Evolutionary conservation across 2,329 filamentous ascomycete species (phyloP).

Genomic region (Aspergillus bombycis): DNA sequence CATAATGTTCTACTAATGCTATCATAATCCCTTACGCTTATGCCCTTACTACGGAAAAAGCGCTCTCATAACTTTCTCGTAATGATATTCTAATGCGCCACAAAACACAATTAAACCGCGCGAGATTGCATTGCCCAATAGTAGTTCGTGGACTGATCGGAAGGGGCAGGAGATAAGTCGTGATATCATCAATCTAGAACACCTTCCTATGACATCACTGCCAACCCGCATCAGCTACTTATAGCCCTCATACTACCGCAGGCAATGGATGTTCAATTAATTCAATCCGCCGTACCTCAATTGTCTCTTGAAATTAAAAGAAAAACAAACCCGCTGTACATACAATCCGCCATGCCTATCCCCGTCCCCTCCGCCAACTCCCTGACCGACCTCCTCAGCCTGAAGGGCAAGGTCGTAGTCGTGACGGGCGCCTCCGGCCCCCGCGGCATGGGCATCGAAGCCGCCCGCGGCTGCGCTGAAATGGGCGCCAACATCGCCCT

Average conservation of each 20-base stretch:
- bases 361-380: constrained; percentile 36
- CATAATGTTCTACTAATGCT: not conserved
- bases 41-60: not conserved
- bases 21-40: not conserved
- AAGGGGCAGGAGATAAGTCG: not conserved
- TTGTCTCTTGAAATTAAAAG: not conserved
- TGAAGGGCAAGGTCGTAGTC: constrained; percentile 52
- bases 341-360: constrained; percentile 41
- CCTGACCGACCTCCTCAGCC: constrained; percentile 49
- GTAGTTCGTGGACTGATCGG: not conserved
- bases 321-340: not conserved
- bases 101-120: not conserved
- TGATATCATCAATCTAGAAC: not conserved
- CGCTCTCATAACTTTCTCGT: not conserved
- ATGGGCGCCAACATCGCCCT: constrained; percentile 67
- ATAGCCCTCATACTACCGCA: not conserved
- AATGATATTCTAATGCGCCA: not conserved
- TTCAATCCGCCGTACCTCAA: not conserved
- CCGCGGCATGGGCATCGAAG: constrained; percentile 69
- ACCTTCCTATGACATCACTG: not conserved
- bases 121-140: not conserved
- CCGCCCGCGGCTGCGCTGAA: constrained; percentile 66
- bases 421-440: constrained; percentile 60
- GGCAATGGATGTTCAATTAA: not conserved
- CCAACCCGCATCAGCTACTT: not conserved